Conservation (phyloP, 116 monocot genomes). For the Cymodocea nodosa region DNA sequence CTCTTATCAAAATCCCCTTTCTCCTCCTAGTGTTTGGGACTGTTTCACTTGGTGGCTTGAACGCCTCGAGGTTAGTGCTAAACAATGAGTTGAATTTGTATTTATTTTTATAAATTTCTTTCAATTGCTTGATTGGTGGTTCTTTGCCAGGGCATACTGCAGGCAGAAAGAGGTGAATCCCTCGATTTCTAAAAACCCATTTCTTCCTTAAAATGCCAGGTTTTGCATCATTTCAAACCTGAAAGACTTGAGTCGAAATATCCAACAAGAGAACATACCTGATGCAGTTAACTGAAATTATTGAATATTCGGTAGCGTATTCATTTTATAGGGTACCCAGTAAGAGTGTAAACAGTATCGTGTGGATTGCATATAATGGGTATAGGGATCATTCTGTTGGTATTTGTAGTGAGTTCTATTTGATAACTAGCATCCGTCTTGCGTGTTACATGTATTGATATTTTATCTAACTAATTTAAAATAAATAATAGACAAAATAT, state of each 20-base stretch:
- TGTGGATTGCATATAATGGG: too few species aligned
- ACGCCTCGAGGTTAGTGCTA: constrained; percentile 13
- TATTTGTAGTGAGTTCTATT: too few species aligned
- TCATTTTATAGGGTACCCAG: too few species aligned
- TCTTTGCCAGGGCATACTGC: constrained; percentile 2
- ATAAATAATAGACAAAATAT: too few species aligned
- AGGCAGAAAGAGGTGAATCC: constrained; percentile 7
- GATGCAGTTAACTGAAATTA: too few species aligned
- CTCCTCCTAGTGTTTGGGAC: constrained; percentile 15
- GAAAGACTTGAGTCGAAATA: background rate
- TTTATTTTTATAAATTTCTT: background rate
- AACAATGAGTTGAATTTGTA: background rate
- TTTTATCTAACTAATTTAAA: too few species aligned
- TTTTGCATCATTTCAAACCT: background rate
- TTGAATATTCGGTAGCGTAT: too few species aligned
- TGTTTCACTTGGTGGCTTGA: constrained; percentile 14
- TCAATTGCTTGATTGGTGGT: background rate
- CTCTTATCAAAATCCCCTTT: constrained; percentile 13
- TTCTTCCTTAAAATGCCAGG: constrained; percentile 1
- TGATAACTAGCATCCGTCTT: too few species aligned
- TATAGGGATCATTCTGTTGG: too few species aligned
- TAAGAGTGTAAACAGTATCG: too few species aligned
- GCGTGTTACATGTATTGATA: too few species aligned
- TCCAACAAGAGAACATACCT: too few species aligned
- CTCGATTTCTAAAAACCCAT: constrained; percentile 7